Percentiles rank a stretch among this genome's conserved stretches.
Conservation (phyloP, 148 eudicot species). For the Nyssa sinensis region DNA sequence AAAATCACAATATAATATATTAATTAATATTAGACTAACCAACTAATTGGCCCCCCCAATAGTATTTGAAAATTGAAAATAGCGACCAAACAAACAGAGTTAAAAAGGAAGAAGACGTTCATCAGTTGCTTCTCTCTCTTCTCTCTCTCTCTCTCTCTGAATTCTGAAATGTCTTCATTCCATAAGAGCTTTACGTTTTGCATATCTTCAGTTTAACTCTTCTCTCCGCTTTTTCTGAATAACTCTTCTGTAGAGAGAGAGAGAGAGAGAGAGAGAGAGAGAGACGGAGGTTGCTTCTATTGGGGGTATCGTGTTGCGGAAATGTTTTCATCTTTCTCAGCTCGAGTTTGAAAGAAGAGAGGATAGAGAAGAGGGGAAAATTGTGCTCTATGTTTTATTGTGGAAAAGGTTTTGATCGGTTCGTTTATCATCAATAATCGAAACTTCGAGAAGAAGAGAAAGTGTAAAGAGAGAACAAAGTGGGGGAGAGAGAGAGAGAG, state of each 20-base stretch:
- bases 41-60: too few relatives aligned
- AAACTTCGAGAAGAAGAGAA: neutral
- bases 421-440: neutral
- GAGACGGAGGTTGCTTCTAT: neutral
- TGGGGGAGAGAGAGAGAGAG: neutral
- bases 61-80: too few relatives aligned
- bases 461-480: neutral
- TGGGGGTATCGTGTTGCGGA: neutral
- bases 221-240: neutral
- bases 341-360: neutral
- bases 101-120: too few relatives aligned
- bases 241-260: neutral
- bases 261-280: too few relatives aligned
- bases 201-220: neutral
- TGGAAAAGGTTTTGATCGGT: constrained; percentile 28
- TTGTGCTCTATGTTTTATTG: constrained; percentile 24
- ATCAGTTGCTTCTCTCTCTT: too few relatives aligned
- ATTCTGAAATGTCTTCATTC: neutral
- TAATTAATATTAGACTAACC: too few relatives aligned
- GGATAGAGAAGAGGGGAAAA: neutral
- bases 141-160: neutral
- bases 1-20: too few relatives aligned
- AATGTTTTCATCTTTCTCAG: neutral
- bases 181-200: neutral
- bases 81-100: too few relatives aligned